Evolutionary conservation across 345 rosid species (phyloP).

Genomic region (Linum lewisii): DNA sequence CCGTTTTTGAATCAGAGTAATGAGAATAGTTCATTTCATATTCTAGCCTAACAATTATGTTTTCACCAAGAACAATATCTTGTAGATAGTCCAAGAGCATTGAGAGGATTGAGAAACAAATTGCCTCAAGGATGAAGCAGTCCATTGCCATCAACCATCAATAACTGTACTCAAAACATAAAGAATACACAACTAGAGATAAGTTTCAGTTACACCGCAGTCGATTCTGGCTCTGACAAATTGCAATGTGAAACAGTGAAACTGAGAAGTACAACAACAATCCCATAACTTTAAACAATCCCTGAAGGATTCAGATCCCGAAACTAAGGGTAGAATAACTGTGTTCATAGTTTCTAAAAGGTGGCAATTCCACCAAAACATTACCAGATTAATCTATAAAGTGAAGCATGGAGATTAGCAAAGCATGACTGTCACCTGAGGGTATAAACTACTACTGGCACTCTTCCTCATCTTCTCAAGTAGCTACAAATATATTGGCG

Average conservation of each 20-base stretch:
- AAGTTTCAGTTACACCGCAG: neutral
- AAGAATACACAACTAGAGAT: neutral
- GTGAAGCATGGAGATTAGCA: too few species aligned
- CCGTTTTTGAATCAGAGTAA: neutral
- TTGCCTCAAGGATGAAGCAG: conserved; percentile 91
- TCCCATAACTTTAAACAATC: neutral
- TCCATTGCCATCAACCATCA: conserved; percentile 91
- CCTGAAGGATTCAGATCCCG: neutral
- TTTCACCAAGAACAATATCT: neutral
- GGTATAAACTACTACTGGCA: conserved; percentile 40
- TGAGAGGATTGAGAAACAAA: conserved; percentile 4
- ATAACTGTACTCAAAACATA: conserved; percentile 33
- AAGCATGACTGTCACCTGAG: conserved; percentile 43
- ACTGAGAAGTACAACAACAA: neutral
- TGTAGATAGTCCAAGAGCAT: neutral
- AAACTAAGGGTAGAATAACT: neutral
- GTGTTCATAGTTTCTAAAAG: neutral
- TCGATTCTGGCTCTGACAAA: neutral
- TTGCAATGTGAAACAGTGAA: neutral
- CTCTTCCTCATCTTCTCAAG: conserved; percentile 52
- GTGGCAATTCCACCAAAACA: neutral
- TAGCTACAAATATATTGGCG: conserved; percentile 53
- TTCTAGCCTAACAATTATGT: neutral
- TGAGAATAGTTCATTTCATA: too few species aligned
- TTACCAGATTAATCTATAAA: too few species aligned